Evolutionary conservation across 2,329 filamentous ascomycete species (phyloP), one percentile per base, ranked within the genome.

Genomic region (Acrodontium crateriforme): DNA sequence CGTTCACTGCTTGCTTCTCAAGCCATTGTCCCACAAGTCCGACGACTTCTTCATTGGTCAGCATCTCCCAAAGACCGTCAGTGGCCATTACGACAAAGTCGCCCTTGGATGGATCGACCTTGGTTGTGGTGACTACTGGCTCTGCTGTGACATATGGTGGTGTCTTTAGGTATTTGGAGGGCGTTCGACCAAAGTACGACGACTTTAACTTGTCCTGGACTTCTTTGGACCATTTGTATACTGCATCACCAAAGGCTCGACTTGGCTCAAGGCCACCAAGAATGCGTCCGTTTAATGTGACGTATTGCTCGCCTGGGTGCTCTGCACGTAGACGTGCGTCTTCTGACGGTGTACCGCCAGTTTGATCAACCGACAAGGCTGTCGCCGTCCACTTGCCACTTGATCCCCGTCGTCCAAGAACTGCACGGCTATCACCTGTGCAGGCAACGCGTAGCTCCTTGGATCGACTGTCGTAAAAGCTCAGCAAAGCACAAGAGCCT

Each of bases 111-210:
- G 89, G 89, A 43, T 87, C 68, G 28, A 98, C 77, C 53, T 89
- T 78, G 24, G 87, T 95, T 1, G 84, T 93, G 1, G 87, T 95
- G 29, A 98, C 72, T 13, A 95, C 69, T 3, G 89, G 89, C 56
- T 98, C 91, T 2, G 89, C 89, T 3, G 89, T 98, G 21, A 98
- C 89, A 47, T 98, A 98, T 0, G 89, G 89, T 6, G 89, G 89
- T 0, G 85, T 94, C 55, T 82, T 83, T 33, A 95, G 64, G 17
- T 84, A 62, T 10, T 74, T 68, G 7, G 78, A 80, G 2, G 81
- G 76, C 9, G 71, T 78, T 27, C 84, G 74, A 13, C 81, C 84
- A 47, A 95, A 95, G 64, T 92, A 98, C 17, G 78, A 77, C 39
- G 68, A 66, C 50, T 84, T 83, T 30, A 98, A 67, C 43, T 79